Base-by-base conservation (phyloP, 78 protist genomes). In the Monosiga brevicollis region DNA sequence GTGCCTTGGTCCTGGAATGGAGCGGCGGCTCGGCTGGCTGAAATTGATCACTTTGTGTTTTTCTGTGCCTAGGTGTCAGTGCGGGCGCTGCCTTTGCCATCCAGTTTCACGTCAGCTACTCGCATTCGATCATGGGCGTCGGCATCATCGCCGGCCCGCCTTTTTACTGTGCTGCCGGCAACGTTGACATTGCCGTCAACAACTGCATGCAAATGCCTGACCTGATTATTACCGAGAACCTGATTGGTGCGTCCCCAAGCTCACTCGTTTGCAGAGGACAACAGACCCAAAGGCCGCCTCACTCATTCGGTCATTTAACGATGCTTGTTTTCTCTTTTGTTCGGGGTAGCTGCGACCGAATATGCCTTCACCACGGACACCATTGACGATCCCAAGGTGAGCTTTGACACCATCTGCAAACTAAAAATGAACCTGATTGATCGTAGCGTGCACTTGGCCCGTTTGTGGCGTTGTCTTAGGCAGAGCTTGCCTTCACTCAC, bases 381-480 rank as follows among this genome's bases (percentile, higher is more conserved):
- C 23, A 90, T 90, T 74, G 93, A 90, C 72, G 74, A 39, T 35
- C 78, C 91, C n/a, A n/a, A n/a, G n/a, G n/a, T n/a, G n/a, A n/a
- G n/a, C n/a, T n/a, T n/a, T n/a, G n/a, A n/a, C n/a, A n/a, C n/a
- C n/a, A n/a, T n/a, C n/a, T n/a, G n/a, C n/a, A n/a, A n/a, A n/a
- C n/a, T n/a, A n/a, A n/a, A n/a, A n/a, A n/a, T n/a, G n/a, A n/a
- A n/a, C n/a, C n/a, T n/a, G n/a, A n/a, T n/a, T n/a, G n/a, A n/a
- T n/a, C n/a, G n/a, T n/a, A n/a, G n/a, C n/a, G n/a, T n/a, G n/a
- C n/a, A n/a, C n/a, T n/a, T n/a, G n/a, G n/a, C n/a, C n/a, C n/a
- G n/a, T n/a, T n/a, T n/a, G n/a, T n/a, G n/a, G n/a, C n/a, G n/a
- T n/a, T n/a, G n/a, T n/a, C n/a, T n/a, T n/a, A n/a, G n/a, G n/a